Base-by-base conservation (phyloP, 1,284 basidiomycete species). In the Fomes fomentarius region DNA sequence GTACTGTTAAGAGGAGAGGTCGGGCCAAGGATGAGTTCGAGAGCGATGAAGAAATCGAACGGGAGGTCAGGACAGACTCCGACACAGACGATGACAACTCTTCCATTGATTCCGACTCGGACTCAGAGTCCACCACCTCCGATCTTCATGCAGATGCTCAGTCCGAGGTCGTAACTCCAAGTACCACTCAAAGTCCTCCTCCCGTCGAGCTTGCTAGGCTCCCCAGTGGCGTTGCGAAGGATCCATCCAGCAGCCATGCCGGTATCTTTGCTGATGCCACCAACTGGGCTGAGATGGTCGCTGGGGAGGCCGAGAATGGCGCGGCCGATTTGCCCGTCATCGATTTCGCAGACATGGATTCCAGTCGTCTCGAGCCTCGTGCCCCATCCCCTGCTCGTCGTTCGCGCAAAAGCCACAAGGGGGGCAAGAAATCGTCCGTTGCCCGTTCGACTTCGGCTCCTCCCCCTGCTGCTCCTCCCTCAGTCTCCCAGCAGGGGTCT, bases 251-350 rank as follows among this genome's bases (percentile, higher is more conserved):
- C 61, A 71, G 64, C 24, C 69, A 64, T 10, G 62, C 70, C 39
- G 69, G 76, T 34, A 72, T 85, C 5, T 87, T 89, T 65, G 85
- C 86, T 60, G 66, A 77, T 17, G 61, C 78, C 34, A 76, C 78
- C 15, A 81, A 83, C 64, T 93, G 91, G 91, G 87, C 88, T 8
- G 89, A 93, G 66, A 87, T 91, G 82, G 87, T 91, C n/a, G 78
- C 82, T n/a, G 85, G 86, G 47, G 85, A 91, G 68, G 79, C 72
- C 25, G 74, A 71, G 22, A 78, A 83, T 58, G 85, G 81, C 19
- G 61, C 63, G 14, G 79, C 79, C 4, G 80, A 83, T n/a, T 76
- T 93, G 6, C 91, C 90, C 26, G 85, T 91, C 59, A 86, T 93
- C 63, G 87, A 92, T 62, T 93, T 92, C 66, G 79, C 82, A 47